Base-by-base conservation (phyloP, 1,139 yeast genomes). In the Blastobotrys malaysiensis region DNA sequence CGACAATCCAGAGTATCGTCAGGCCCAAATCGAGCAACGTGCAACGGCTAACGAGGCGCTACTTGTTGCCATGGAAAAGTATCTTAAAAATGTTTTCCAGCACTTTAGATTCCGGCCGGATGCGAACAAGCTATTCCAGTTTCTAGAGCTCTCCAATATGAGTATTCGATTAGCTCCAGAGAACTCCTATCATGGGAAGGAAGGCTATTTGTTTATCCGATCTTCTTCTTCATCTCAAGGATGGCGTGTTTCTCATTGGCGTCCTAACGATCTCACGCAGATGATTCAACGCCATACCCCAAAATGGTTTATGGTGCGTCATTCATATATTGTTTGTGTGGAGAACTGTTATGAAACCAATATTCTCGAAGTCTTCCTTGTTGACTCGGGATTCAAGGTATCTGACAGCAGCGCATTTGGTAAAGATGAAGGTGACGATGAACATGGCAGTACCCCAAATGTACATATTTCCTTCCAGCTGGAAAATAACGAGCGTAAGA, bases 191-290 rank as follows among this genome's bases (percentile, higher is more conserved):
- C 83, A 81, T 55, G 96, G 99, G 1, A 93, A 91, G 64, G 97
- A 93, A 70, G 99, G 99, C 3, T 80, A 82, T 52, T 72, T 93
- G 55, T 82, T 87, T 57, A 80, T 90, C 48, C 82, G 91, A 19
- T 86, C 97, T 0, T 81, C 90, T 1, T 93, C 98, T 0, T 82
- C 82, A 58, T 78, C 90, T 0, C 96, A 88, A 68, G 98, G 98
- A 1, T 93, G 99, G 99, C 78, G 96, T 65, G 97, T 91, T 13
- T 88, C 95, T 5, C 97, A 91, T 67, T 83, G 89, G 71, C 83
- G 80, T 59, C 83, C 89, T 9, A 82, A 83, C 60, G 97, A 89
- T 65, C 75, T 89, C 62, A 52, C 64, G 7, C 64, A 65, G 48
- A 89, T 90, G 96, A 85, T 89, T 54, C 84, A 83, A 61, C 83